phyloP scores from a whole-genome alignment of 2,329 filamentous ascomycete genomes.

The Gremmenia infestans region DNA sequence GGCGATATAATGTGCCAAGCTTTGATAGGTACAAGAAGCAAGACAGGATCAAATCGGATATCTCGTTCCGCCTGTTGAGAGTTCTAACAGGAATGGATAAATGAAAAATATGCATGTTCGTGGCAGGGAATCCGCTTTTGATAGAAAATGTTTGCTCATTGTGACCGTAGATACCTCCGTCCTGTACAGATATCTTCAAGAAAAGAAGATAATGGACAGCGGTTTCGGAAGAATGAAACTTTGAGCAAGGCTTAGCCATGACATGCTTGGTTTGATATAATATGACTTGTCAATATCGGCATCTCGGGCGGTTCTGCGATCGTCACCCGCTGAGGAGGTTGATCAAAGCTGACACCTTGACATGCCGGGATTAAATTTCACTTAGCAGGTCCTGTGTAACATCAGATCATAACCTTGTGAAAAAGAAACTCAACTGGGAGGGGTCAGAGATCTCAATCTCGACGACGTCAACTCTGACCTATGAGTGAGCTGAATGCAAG shows the following conservation, averaged over 20 bases:
- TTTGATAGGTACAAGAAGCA: background rate
- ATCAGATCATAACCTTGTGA: background rate
- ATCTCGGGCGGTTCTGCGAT: background rate
- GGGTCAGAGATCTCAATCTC: background rate
- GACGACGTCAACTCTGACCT: background rate
- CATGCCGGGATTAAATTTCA: background rate
- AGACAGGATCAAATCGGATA: background rate
- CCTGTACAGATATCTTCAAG: background rate
- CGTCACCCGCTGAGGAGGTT: background rate
- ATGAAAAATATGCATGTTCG: too few relatives aligned
- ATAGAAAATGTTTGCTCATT: too few relatives aligned
- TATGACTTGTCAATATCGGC: background rate
- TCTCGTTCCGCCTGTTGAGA: too few relatives aligned
- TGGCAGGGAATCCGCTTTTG: too few relatives aligned
- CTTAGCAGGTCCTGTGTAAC: background rate
- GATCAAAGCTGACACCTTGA: background rate
- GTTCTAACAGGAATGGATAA: too few relatives aligned
- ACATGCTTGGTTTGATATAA: background rate
- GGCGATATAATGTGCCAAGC: background rate
- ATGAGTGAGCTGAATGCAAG: background rate
- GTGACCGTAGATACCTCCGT: too few relatives aligned
- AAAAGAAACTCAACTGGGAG: background rate
- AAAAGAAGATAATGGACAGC: background rate
- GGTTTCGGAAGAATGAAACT: background rate
- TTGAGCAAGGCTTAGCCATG: background rate